Percentiles rank a stretch among this genome's conserved stretches.
Evolutionary conservation across 345 rosid genomes (phyloP).

Genomic region (Citrus hindsii): DNA sequence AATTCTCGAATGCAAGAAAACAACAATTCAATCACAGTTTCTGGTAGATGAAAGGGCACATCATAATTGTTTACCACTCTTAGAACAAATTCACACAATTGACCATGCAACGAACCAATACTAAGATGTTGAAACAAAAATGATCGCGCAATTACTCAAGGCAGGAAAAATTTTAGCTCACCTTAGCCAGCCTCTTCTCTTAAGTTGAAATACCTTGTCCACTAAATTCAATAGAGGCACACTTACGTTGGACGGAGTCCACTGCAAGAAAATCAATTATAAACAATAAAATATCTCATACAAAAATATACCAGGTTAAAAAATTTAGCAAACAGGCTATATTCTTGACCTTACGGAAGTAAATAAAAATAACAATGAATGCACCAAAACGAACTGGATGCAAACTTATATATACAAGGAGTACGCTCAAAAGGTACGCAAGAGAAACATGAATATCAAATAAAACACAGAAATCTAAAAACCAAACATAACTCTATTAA

Average conservation of each 20-base stretch:
- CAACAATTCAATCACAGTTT: neutral
- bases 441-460: neutral
- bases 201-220: conserved; percentile 94
- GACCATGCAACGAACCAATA: neutral
- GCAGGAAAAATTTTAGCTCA: conserved; percentile 25
- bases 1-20: neutral
- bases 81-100: neutral
- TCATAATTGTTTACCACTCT: no score
- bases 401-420: neutral
- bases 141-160: neutral
- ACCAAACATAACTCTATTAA: neutral
- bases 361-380: neutral
- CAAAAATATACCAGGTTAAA: neutral
- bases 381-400: neutral
- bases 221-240: conserved; percentile 93
- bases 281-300: neutral
- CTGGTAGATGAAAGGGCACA: no score
- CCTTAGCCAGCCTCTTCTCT: conserved; percentile 99
- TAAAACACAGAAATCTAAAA: neutral
- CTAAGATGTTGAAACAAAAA: conserved; percentile 4
- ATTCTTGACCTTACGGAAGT: neutral
- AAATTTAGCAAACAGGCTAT: neutral
- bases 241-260: conserved; percentile 96
- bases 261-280: conserved; percentile 42
- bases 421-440: neutral